Evolutionary conservation across 1,284 basidiomycete species (phyloP).

Genomic region (Leccinum subrobustum): DNA sequence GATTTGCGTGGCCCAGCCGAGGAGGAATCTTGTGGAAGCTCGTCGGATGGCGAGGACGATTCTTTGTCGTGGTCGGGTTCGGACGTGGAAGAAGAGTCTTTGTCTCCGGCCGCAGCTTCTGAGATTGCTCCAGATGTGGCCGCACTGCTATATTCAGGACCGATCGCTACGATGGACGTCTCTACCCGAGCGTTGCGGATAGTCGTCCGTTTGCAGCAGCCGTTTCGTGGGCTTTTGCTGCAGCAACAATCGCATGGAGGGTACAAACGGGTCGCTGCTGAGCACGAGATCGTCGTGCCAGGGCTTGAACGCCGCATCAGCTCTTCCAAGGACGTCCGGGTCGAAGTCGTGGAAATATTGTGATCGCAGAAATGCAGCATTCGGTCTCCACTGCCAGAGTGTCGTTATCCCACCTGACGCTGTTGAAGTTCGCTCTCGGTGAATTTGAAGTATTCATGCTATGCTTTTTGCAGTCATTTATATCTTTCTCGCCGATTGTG

Average conservation of each 20-base stretch:
- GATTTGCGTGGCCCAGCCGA: no score
- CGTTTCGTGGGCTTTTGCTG: constrained; percentile 1
- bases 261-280: constrained; percentile 2
- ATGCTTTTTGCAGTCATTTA: no score
- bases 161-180: not conserved
- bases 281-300: constrained; percentile 1
- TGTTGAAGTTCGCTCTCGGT: no score
- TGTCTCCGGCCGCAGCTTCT: no score
- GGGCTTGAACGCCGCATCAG: not conserved
- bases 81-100: no score
- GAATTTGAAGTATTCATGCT: no score
- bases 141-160: not conserved
- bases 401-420: no score
- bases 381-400: no score
- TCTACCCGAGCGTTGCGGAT: not conserved
- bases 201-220: constrained; percentile 1
- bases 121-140: not conserved
- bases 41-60: no score
- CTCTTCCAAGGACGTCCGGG: not conserved
- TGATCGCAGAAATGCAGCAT: not conserved
- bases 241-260: not conserved
- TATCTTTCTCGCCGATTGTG: no score
- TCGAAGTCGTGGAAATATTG: constrained; percentile 1
- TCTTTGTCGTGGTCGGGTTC: no score
- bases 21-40: no score